A percentile compares a stretch with the other conserved stretches of the same genome.
These are phyloP conservation scores for Phytophthora agathidicida DNA, from an alignment of 352 stramenopile species.

Conservation along the genomic window DNA sequence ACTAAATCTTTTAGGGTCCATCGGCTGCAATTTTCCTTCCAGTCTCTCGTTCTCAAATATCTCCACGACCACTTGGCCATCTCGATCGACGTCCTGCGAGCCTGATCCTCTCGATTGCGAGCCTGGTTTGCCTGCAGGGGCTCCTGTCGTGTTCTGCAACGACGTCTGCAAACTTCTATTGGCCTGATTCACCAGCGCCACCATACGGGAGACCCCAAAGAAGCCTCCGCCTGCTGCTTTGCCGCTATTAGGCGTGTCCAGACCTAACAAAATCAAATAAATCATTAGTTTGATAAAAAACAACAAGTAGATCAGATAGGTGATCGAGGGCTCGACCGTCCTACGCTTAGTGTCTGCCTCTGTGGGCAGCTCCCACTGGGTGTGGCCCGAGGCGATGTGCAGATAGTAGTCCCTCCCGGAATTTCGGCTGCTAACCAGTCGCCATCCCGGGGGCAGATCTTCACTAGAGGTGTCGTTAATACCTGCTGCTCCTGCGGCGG, in stretches of 20 bases:
- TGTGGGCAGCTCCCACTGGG: slow-evolving; percentile 72
- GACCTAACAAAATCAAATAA: slow-evolving; percentile 21
- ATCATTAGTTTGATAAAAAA: too few species aligned
- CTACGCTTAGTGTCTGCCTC: slow-evolving; percentile 69
- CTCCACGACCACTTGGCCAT: slow-evolving; percentile 75
- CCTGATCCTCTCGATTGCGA: slow-evolving; percentile 49
- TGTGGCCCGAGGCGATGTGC: slow-evolving; percentile 67
- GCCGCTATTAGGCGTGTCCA: slow-evolving; percentile 33
- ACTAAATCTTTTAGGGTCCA: slow-evolving; percentile 78
- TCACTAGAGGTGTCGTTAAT: slow-evolving; percentile 22
- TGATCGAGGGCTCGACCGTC: too few species aligned
- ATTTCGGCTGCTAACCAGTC: slow-evolving; percentile 69
- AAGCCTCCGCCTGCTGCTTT: slow-evolving; percentile 64
- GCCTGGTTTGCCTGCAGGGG: slow-evolving; percentile 26
- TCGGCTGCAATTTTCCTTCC: slow-evolving; percentile 70
- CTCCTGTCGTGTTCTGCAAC: slow-evolving; percentile 53
- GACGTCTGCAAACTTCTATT: slow-evolving; percentile 77
- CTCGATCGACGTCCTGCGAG: slow-evolving; percentile 66
- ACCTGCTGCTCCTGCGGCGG: slow-evolving; percentile 36
- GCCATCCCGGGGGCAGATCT: slow-evolving; percentile 67
- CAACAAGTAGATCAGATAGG: slow-evolving; percentile 1
- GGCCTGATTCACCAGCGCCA: slow-evolving; percentile 68
- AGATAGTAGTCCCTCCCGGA: slow-evolving; percentile 77
- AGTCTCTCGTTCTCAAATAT: slow-evolving; percentile 90
- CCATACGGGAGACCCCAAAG: slow-evolving; percentile 75